Evolutionary conservation across 371 early-diverging fungal species (phyloP).

Genomic region (Lichtheimia hyalospora): DNA sequence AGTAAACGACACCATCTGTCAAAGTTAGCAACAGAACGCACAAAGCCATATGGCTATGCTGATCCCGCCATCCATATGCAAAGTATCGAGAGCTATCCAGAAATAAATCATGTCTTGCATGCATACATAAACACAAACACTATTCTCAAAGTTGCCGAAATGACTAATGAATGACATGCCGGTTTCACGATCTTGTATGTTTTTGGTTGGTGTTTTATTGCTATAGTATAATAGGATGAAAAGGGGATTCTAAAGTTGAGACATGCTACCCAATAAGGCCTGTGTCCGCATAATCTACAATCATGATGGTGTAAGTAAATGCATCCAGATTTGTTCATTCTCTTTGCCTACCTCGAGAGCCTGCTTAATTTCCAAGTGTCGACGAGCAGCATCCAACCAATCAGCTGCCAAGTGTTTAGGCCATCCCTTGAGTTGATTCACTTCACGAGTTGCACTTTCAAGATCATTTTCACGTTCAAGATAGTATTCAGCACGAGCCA

Average conservation of each 20-base stretch:
- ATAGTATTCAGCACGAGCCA: conserved; percentile 82
- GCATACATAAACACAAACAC: too few relatives aligned
- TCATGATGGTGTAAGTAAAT: neutral
- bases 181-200: too few relatives aligned
- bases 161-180: too few relatives aligned
- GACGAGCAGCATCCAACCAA: conserved; percentile 86
- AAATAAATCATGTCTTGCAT: too few relatives aligned
- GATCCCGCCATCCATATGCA: too few relatives aligned
- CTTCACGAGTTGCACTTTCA: conserved; percentile 88
- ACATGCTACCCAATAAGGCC: conserved; percentile 18
- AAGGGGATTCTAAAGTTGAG: conserved; percentile 11
- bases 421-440: conserved; percentile 96
- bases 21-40: too few relatives aligned
- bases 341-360: conserved; percentile 69
- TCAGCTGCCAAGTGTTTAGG: conserved; percentile 85
- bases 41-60: too few relatives aligned
- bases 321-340: neutral
- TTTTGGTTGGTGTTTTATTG: too few relatives aligned
- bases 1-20: too few relatives aligned
- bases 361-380: conserved; percentile 89
- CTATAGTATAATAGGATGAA: neutral
- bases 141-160: too few relatives aligned
- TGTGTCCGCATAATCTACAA: conserved; percentile 21
- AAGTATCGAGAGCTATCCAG: too few relatives aligned
- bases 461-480: conserved; percentile 73